Evolutionary conservation across 1,284 basidiomycete genomes (phyloP), one percentile per base, ranked within the genome.

Genomic region (Ganoderma sp.): DNA sequence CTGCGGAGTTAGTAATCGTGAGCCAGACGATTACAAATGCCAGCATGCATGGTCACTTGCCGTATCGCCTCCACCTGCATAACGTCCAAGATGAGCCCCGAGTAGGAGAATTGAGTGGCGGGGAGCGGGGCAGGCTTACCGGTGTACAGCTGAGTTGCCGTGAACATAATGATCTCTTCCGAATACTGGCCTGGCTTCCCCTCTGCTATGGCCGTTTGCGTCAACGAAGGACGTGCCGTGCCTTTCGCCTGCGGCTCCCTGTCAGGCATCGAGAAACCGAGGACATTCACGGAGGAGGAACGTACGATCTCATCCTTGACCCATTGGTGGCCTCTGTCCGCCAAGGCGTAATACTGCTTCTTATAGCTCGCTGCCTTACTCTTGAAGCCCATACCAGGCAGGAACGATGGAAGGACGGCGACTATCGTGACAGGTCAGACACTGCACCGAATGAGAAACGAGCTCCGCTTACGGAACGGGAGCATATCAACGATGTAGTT

Each of bases 171-270:
- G 39, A 71, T 43, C n/a, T 64, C 59, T 4, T 69, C 65, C 2
- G 70, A 34, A 52, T 63, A 39, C 17, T 70, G 45, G 6, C 48
- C 63, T 2, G 64, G 41, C 88, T 69, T 87, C 86, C 57, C 90
- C 78, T 70, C 90, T 87, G 69, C 86, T 85, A 73, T 88, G 84
- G 58, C 83, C 77, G 54, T 82, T 75, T 3, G 73, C 69, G 39
- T 79, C 74, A 19, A 72, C 14, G 58, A 69, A 32, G 14, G 59
- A 25, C 41, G 65, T 71, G 39, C 72, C 63, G 61, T 78, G 75
- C 64, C 71, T 12, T 72, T 56, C 2, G 63, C 69, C 41, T 71
- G 45, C 17, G 5, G 2, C 25, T 19, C 8, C 48, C 48, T 50
- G 10, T 50, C 22, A 52, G 14, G 22, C 8, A n/a, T 19, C 45